Base-by-base conservation (phyloP, 495 filamentous ascomycete genomes). In the Penicillium ochrochloron region DNA sequence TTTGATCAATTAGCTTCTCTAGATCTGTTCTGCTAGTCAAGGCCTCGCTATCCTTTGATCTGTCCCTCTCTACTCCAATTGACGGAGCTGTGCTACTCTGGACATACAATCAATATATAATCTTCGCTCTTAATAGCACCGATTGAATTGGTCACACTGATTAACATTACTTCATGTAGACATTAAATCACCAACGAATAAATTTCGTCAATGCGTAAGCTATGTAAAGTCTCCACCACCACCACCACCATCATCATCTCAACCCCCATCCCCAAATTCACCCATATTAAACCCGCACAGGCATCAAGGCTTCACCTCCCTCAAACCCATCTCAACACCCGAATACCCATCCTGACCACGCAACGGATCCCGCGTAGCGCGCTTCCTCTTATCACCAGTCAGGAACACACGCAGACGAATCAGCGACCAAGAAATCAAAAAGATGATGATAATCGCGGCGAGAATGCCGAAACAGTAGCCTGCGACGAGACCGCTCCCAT, bases 381-480 rank as follows among this genome's bases (percentile, higher is more conserved):
- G 63, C 62, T 76, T 78, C 42, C 75, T 64, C 52, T 34, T 61
- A 6, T 65, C 76, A 14, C 54, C 64, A 0, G 79, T 78, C 10
- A 87, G 29, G n/a, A 74, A 76, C 63, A 78, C 73, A 7, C 83
- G 77, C 53, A 88, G 27, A 76, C 80, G 80, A 23, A 89, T 81
- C n/a, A 85, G n/a, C 5, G 68, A 70, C 77, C 82, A 79, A 10
- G 83, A 79, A 46, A 87, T 61, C 8, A 77, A 76, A 66, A 92
- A 94, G 5, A 94, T 73, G 2, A 94, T 67, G 15, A 88, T 66
- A n/a, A 85, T 82, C 3, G 78, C 90, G 1, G 80, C 82, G 17
- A 87, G 78, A 59, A 96, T 91, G 1, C 85, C 71, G 70, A 84
- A 76, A 70, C 84, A 77, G 74, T 88, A 75, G 59, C 77, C 73